These are phyloP conservation scores for Herpotrichia juniperi DNA, from an alignment of 2,329 filamentous ascomycete genomes.

Conservation along the genomic window DNA sequence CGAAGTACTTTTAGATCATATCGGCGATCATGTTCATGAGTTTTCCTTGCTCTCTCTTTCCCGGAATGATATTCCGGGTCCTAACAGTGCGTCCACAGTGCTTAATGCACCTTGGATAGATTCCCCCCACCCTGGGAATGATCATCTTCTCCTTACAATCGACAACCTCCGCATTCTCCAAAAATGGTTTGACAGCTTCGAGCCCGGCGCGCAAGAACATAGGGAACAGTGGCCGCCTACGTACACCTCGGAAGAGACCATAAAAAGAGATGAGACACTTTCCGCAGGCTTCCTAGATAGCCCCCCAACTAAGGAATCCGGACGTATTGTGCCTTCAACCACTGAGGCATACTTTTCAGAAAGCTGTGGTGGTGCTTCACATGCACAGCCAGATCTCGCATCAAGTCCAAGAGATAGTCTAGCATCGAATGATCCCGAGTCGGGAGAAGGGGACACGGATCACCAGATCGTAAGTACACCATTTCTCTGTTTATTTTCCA, in stretches of 20 bases:
- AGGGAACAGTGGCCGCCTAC: background rate
- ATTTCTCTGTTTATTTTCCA: too few relatives aligned
- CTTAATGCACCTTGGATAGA: too few relatives aligned
- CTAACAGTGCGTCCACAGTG: too few relatives aligned
- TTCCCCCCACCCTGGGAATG: background rate
- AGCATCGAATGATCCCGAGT: too few relatives aligned
- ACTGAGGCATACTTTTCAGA: background rate
- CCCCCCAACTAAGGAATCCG: background rate
- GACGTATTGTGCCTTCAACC: background rate
- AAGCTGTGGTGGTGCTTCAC: background rate
- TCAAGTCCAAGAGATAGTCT: too few relatives aligned
- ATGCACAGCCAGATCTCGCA: background rate
- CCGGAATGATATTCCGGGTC: too few relatives aligned
- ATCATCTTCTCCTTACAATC: background rate
- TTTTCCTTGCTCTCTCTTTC: background rate
- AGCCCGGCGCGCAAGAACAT: background rate
- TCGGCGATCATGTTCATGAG: background rate
- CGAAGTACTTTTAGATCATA: background rate
- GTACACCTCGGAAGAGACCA: background rate
- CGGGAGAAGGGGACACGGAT: too few relatives aligned
- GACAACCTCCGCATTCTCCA: background rate
- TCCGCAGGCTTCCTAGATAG: background rate
- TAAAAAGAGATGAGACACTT: background rate
- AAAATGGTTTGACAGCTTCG: background rate
- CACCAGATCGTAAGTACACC: too few relatives aligned